Base-by-base conservation (phyloP, 805 yeast genomes). In the Metschnikowia bowlesiae region DNA sequence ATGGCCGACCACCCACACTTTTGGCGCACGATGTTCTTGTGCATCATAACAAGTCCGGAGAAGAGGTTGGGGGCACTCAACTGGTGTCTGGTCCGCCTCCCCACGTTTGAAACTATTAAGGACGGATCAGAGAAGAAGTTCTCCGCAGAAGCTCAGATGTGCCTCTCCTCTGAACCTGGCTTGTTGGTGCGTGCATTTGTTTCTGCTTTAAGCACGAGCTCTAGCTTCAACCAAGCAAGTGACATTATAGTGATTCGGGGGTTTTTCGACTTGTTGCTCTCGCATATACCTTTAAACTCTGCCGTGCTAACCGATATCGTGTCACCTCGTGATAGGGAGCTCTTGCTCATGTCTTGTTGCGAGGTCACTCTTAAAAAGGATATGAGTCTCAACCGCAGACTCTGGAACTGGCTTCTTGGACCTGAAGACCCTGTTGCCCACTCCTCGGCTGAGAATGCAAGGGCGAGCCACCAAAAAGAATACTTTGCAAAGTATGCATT, bases 351-450 rank as follows among this genome's bases (percentile, higher is more conserved):
- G 66, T 73, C 82, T 8, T 84, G 90, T 36, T 78, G 89, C 28
- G 67, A 75, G 9, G 83, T 91, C 0, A 85, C 94, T 2, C 70
- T 89, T 40, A 81, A 85, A 41, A 84, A 84, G 58, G 99, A 94
- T 66, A 89, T 94, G 97, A 89, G 97, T 8, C 75, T 94, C 52
- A 94, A 94, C 65, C 78, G 99, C 66, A 78, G 99, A 59, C 74
- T 94, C 18, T 91, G 98, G 97, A 84, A 79, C 52, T 94, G 97
- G 96, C 70, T 94, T 7, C 67, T 92, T 30, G 97, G 98, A 0
- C 94, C 96, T 1, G 89, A 84, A 14, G 26, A 47, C 11, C 16
- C 39, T 36, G 9, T 14, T 9, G 37, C 46, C 3, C 50, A 51
- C 14, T 47, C 47, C 22, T 28, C 39, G 6, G 46, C 53, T 7